Percentiles rank a stretch among this genome's conserved stretches.
Evolutionary conservation across 495 filamentous ascomycete genomes (phyloP).

Genomic region (Talaromyces ruber): DNA sequence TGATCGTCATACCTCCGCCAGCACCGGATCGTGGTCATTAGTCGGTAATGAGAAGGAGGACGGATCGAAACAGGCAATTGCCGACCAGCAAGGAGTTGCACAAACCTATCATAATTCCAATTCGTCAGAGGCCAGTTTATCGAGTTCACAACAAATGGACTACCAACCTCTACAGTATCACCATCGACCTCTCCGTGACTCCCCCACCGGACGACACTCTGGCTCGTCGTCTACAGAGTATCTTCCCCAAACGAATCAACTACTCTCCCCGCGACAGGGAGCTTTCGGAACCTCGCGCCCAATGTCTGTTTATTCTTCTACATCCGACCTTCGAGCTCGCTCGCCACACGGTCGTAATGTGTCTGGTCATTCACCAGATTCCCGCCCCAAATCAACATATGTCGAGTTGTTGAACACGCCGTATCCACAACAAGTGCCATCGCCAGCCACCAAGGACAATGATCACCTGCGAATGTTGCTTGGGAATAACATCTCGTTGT

Average conservation of each 20-base stretch:
- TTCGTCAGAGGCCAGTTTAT: slow-evolving; percentile 32
- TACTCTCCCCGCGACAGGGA: slow-evolving; percentile 44
- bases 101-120: slow-evolving; percentile 22
- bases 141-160: slow-evolving; percentile 27
- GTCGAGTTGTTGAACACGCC: slow-evolving; percentile 80
- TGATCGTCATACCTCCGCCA: slow-evolving; percentile 26
- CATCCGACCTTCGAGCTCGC: slow-evolving; percentile 60
- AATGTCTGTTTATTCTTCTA: slow-evolving; percentile 60
- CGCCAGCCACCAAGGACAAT: slow-evolving; percentile 68
- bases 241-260: slow-evolving; percentile 32
- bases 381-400: slow-evolving; percentile 63
- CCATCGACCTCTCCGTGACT: slow-evolving; percentile 31
- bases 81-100: slow-evolving; percentile 15
- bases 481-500: slow-evolving; percentile 77
- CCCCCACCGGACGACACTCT: slow-evolving; percentile 9
- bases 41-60: slow-evolving; percentile 23
- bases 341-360: slow-evolving; percentile 47
- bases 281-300: slow-evolving; percentile 50
- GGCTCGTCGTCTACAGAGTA: slow-evolving; percentile 18
- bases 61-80: slow-evolving; percentile 11
- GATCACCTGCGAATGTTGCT: slow-evolving; percentile 65
- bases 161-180: slow-evolving; percentile 43
- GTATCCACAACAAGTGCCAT: slow-evolving; percentile 78
- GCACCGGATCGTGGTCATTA: slow-evolving; percentile 34
- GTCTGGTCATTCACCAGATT: slow-evolving; percentile 63